Evolutionary conservation across 495 filamentous ascomycete species (phyloP).

Genomic region (Xylaria venustula): DNA sequence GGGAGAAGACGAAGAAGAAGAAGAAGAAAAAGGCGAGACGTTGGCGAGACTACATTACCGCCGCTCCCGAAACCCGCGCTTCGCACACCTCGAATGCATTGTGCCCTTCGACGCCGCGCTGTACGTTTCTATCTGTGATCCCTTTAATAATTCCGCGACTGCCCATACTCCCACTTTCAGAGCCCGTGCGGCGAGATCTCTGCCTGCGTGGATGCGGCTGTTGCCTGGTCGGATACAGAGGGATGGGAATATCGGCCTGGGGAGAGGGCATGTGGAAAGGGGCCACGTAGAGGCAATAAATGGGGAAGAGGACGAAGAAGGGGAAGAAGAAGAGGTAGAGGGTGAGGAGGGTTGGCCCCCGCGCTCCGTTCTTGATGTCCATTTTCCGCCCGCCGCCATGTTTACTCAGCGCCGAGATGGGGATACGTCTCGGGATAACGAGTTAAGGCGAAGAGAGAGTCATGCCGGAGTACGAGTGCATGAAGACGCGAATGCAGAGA

Average conservation of each 20-base stretch:
- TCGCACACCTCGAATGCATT: conserved; percentile 12
- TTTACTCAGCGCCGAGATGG: conserved; percentile 16
- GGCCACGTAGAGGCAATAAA: too few relatives aligned
- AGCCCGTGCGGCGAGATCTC: conserved; percentile 43
- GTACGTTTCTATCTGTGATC: conserved; percentile 43
- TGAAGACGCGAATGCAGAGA: too few relatives aligned
- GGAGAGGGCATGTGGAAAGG: too few relatives aligned
- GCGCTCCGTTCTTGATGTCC: conserved; percentile 27
- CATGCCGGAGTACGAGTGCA: too few relatives aligned
- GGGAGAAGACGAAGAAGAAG: neutral
- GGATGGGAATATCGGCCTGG: too few relatives aligned
- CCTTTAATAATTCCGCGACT: too few relatives aligned
- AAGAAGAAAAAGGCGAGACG: conserved; percentile 4
- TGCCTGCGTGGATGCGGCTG: conserved; percentile 46
- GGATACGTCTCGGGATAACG: too few relatives aligned
- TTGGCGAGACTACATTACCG: conserved; percentile 10
- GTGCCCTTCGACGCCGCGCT: conserved; percentile 26
- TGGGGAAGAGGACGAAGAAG: too few relatives aligned
- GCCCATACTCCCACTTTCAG: conserved; percentile 38
- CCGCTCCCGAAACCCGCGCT: neutral
- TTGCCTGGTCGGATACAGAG: conserved; percentile 21
- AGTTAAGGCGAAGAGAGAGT: too few relatives aligned
- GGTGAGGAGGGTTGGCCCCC: conserved; percentile 1
- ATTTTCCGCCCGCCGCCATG: conserved; percentile 20
- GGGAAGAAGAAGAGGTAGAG: neutral